Conservation (phyloP, 768 basidiomycete species). For the Cystofilobasidium ferigula region DNA sequence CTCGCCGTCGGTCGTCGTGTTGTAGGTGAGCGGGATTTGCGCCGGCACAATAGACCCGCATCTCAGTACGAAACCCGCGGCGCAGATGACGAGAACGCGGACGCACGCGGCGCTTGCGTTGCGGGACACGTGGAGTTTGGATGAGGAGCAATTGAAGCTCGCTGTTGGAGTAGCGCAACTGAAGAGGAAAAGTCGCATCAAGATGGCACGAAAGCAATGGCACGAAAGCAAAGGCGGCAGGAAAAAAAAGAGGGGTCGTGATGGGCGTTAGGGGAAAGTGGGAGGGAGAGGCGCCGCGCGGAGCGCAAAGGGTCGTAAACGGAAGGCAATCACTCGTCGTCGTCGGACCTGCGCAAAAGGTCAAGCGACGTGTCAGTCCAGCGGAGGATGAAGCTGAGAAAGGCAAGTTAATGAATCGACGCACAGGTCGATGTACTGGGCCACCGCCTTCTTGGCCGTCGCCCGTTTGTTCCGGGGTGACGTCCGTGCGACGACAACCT, state of each 20-base stretch:
- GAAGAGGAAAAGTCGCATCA: no score
- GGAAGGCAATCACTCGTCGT: background rate
- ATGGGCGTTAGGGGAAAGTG: background rate
- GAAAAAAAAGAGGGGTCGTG: no score
- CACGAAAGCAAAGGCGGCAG: no score
- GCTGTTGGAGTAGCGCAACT: no score
- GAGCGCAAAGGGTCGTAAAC: background rate
- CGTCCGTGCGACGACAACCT: background rate
- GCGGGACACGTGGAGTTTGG: no score
- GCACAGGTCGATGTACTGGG: slow-evolving; percentile 29
- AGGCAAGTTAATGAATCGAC: background rate
- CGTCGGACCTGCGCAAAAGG: background rate
- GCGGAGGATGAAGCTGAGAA: background rate
- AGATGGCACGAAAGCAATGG: no score
- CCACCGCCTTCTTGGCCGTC: slow-evolving; percentile 24
- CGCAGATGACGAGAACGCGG: background rate
- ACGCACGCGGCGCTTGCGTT: background rate
- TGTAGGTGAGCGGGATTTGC: background rate
- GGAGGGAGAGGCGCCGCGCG: background rate
- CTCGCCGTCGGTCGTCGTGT: slow-evolving; percentile 6
- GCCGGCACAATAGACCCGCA: no score
- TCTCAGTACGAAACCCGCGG: no score
- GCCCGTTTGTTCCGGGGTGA: background rate
- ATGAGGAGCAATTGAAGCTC: no score
- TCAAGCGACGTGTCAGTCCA: background rate